Evolutionary conservation across 2,329 filamentous ascomycete genomes (phyloP), one percentile per base, ranked within the genome.

Genomic region (Apiospora arundinis): DNA sequence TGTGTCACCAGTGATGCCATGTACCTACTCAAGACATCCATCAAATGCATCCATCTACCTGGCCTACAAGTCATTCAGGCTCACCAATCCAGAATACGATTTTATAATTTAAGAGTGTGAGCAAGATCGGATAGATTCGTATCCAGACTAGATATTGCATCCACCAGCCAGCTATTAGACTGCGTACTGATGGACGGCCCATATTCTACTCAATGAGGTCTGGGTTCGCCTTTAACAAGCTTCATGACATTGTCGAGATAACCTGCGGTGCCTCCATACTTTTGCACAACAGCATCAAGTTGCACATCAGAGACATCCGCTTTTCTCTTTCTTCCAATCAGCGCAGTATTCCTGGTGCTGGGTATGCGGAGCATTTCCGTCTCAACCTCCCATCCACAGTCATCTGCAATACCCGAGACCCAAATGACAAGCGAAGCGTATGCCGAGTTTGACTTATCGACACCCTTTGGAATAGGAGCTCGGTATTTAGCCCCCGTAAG

Each of bases 321-420:
- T 5, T 76, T 78, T 67, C 82, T 81, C 60, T 78, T 82, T 44
- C 93, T 87, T 4, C 95, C 95, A 52, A 98, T 79, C 42, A 99
- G 84, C 0, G 92, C 94, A 23, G 92, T 90, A 81, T 98, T 98
- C 73, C 96, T 87, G 49, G 95, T 98, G 80, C 93, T 97, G 0
- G 96, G 96, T 73, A 99, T 98, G 65, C 95, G 87, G 76, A 99
- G 82, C 85, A 96, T 91, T 77, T 97, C 95, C 74, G 88, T 93
- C 81, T 98, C 94, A 0, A 93, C 87, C 6, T 86, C 82, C 86
- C 92, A 97, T 1, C 93, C 93, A 74, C 94, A 90, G 71, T 93
- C 91, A 44, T 85, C 83, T 0, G 93, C 91, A 56, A 99, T 87
- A 40, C 85, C 84, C 25, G 89, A 85, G 0, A 95, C 90, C 88